Evolutionary conservation across 805 yeast genomes (phyloP).

Genomic region (Metschnikowia santaceciliae): DNA sequence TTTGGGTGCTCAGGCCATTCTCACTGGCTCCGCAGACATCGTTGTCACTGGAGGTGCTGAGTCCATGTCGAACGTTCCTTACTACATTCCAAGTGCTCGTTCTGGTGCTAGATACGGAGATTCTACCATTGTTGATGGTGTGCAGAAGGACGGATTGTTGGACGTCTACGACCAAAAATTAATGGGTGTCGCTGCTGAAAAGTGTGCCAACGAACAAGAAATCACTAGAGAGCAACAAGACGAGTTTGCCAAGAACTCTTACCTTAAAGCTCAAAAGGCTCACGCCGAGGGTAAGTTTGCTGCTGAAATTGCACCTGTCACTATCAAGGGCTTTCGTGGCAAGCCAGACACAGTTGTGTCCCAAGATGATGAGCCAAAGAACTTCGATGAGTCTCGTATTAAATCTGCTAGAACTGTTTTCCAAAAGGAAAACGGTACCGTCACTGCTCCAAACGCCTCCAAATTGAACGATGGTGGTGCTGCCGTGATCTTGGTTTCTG

Average conservation of each 20-base stretch:
- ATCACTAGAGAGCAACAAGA: conserved; percentile 87
- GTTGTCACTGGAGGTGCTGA: conserved; percentile 98
- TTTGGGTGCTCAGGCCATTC: conserved; percentile 83
- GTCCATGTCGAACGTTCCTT: conserved; percentile 94
- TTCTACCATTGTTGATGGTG: conserved; percentile 73
- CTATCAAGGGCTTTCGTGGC: conserved; percentile 82
- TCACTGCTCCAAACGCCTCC: conserved; percentile 96
- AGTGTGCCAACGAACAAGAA: conserved; percentile 80
- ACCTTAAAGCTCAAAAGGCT: conserved; percentile 82
- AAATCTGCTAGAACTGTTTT: conserved; percentile 89
- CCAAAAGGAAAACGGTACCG: conserved; percentile 90
- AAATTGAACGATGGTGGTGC: conserved; percentile 98
- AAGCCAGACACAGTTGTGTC: conserved; percentile 74
- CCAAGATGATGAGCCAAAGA: conserved; percentile 79
- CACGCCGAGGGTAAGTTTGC: conserved; percentile 76
- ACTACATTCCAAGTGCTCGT: conserved; percentile 84
- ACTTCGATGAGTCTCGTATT: conserved; percentile 73
- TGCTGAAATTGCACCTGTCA: conserved; percentile 80
- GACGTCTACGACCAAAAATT: conserved; percentile 87
- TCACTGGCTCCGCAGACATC: conserved; percentile 85
- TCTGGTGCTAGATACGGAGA: conserved; percentile 90
- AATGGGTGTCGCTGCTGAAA: conserved; percentile 98
- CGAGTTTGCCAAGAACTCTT: conserved; percentile 77
- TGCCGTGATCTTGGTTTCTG: conserved; percentile 86
- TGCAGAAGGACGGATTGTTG: conserved; percentile 86